Evolutionary conservation across 768 basidiomycete species (phyloP), one percentile per base, ranked within the genome.

Genomic region (Suillus alpinus): DNA sequence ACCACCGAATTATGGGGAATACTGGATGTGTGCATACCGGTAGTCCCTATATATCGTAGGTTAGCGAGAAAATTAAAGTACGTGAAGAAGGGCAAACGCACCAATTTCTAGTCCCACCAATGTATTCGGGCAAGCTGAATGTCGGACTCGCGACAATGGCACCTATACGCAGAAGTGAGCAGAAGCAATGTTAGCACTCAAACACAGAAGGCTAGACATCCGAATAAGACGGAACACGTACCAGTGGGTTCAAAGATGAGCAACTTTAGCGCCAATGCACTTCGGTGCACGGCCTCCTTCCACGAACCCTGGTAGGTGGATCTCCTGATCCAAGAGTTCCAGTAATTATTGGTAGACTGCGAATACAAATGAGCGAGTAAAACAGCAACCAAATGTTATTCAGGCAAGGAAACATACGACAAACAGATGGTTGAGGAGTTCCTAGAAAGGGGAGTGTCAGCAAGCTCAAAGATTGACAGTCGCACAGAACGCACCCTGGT

Each of bases 71-170:
- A 50, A 55, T 29, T 29, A 23, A 23, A n/a, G 43, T 23, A 14
- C 47, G 20, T 31, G 36, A 12, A 51, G 31, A 43, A 60, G 43
- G 57, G 59, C 57, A 8, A n/a, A 69, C 80, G 9, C 60, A 89
- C 92, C 94, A 96, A 68, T 96, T 96, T 59, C 95, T 79, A 0
- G 86, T 86, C 1, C 95, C 95, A 0, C 95, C 95, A 36, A 97
- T 91, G 63, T 86, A 89, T 70, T 97, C 95, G 0, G 95, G 95
- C 12, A 98, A 77, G 63, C 92, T 93, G 75, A 98, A 98, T 0
- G 95, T 98, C 0, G 96, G 94, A 63, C 93, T 94, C 0, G 96
- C 96, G 8, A 98, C 89, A 52, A 97, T 90, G 1, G 95, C 95
- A 26, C 95, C 93, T 80, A 69, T 59, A 31, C 64, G 59, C 13